phyloP scores from a whole-genome alignment of 768 basidiomycete genomes.

The Hypholoma fasciculare region DNA sequence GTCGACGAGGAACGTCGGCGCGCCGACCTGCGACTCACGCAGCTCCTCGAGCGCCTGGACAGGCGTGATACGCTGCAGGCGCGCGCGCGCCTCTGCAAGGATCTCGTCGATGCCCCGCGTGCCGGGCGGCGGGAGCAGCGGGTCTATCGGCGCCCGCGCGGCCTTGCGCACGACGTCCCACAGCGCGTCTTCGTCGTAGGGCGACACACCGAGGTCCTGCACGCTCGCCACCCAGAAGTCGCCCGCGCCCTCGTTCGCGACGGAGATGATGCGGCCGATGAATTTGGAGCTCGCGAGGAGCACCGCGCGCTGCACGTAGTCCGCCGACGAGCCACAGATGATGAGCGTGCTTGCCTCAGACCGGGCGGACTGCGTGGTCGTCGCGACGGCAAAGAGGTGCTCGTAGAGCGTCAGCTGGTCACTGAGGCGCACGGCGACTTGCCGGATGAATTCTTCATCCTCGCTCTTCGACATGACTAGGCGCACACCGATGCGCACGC shows the following conservation, averaged over 20 bases:
- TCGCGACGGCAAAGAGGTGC: conserved; percentile 57
- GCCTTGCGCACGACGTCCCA: conserved; percentile 73
- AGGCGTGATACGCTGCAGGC: conserved; percentile 64
- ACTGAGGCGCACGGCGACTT: conserved; percentile 49
- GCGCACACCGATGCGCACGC: conserved; percentile 57
- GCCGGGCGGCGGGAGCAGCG: conserved; percentile 62
- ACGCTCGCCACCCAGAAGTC: conserved; percentile 45
- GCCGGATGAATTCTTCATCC: conserved; percentile 56
- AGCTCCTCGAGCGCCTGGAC: conserved; percentile 62
- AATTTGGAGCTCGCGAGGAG: conserved; percentile 70
- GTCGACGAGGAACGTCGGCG: conserved; percentile 75
- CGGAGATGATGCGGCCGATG: conserved; percentile 53
- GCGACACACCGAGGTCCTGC: conserved; percentile 50
- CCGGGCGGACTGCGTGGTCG: conserved; percentile 34
- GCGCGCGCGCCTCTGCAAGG: conserved; percentile 57
- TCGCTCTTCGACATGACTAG: conserved; percentile 58
- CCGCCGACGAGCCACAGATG: conserved; percentile 54
- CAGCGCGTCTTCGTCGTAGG: conserved; percentile 66
- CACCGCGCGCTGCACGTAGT: conserved; percentile 65
- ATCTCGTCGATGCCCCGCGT: conserved; percentile 60
- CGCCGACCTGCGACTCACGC: conserved; percentile 46
- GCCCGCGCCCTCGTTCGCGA: conserved; percentile 23
- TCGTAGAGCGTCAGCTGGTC: conserved; percentile 39
- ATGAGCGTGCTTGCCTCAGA: conserved; percentile 47
- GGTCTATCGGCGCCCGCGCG: conserved; percentile 57